Evolutionary conservation across 768 basidiomycete species (phyloP).

Genomic region (Hygrocybe coccinea): DNA sequence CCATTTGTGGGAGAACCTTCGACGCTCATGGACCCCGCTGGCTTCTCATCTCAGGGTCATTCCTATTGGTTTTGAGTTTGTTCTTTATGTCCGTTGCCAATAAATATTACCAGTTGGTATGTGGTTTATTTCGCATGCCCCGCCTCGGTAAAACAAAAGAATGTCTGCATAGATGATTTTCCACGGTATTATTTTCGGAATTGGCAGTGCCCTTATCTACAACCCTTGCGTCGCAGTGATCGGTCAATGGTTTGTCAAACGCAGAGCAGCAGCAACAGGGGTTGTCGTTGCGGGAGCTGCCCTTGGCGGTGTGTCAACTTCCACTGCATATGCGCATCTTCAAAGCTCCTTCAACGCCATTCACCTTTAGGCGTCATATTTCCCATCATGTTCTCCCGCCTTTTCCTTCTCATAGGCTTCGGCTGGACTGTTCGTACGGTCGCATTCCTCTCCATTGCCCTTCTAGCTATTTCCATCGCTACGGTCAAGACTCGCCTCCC

Average conservation of each 20-base stretch:
- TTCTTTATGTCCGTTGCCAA: too few species aligned
- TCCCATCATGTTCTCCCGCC: conserved; percentile 3
- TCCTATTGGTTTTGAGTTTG: background rate
- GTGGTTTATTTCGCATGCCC: too few species aligned
- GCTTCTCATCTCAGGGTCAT: background rate
- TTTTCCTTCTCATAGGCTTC: conserved; percentile 2
- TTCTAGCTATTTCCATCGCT: background rate
- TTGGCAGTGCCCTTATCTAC: conserved; percentile 3
- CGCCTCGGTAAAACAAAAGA: background rate
- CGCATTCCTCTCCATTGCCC: conserved; percentile 2
- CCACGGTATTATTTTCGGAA: conserved; percentile 3
- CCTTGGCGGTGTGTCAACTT: background rate
- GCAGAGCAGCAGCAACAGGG: background rate
- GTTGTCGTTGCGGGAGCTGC: background rate
- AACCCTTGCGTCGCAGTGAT: conserved; percentile 1
- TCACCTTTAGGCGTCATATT: background rate
- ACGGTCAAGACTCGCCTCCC: conserved; percentile 3
- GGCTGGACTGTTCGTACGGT: conserved; percentile 6
- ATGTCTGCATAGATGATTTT: background rate
- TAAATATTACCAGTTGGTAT: too few species aligned
- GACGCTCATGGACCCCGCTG: conserved; percentile 4
- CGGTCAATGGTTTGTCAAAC: conserved; percentile 2
- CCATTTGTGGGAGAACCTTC: conserved; percentile 1
- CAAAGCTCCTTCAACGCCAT: background rate
- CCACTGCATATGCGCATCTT: too few species aligned